Conservation (phyloP, 257 asterid species). For the Mentha longifolia region DNA sequence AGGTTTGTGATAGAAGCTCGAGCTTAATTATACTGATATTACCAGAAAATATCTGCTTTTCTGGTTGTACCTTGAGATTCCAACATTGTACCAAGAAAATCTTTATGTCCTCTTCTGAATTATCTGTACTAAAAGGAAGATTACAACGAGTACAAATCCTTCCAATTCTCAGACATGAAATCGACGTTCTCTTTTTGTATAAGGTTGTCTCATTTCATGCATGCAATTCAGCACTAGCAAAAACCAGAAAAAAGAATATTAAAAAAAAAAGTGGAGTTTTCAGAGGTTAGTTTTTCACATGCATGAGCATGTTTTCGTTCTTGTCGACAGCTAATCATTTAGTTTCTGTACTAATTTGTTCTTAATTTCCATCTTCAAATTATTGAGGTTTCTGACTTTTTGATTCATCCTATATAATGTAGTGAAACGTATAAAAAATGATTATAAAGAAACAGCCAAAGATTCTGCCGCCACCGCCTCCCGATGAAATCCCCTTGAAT, state of each 20-base stretch:
- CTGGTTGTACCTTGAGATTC: conserved; percentile 12
- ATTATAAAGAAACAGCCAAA: conserved; percentile 20
- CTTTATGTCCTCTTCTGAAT: conserved; percentile 17
- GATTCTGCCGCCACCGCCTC: conserved; percentile 39
- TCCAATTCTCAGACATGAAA: background rate
- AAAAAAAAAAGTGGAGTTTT: background rate
- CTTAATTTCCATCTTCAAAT: too few species aligned
- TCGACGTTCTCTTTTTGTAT: background rate
- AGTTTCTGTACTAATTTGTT: background rate
- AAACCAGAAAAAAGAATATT: too few species aligned
- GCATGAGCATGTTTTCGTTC: background rate
- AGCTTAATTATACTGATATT: background rate
- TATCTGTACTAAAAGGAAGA: background rate
- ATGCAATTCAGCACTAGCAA: background rate
- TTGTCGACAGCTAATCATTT: background rate
- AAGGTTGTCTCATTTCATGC: background rate
- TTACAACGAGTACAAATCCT: background rate
- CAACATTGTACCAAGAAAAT: conserved; percentile 18
- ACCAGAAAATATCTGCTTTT: conserved; percentile 9
- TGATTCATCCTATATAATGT: background rate
- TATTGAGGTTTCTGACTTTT: too few species aligned
- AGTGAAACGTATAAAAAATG: conserved; percentile 28
- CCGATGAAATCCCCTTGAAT: conserved; percentile 33
- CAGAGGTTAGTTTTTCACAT: background rate
- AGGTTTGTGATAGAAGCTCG: background rate